A percentile compares a stretch with the other conserved stretches of the same genome.
These are phyloP conservation scores for Colletotrichum agaves DNA, from an alignment of 2,329 filamentous ascomycete genomes.

Conservation along the genomic window DNA sequence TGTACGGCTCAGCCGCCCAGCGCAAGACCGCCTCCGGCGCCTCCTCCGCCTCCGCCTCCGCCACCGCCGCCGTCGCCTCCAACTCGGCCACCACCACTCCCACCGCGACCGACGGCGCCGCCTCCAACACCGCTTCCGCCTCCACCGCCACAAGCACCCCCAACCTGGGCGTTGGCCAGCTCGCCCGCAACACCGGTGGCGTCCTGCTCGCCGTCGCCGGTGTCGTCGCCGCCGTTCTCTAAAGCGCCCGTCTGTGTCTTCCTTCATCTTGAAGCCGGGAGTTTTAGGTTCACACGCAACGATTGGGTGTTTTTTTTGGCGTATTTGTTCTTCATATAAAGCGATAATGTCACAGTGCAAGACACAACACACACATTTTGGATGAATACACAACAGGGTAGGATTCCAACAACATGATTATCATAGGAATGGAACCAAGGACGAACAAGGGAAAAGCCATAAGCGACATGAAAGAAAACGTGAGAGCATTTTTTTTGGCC, in stretches of 20 bases:
- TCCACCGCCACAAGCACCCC: slow-evolving; percentile 39
- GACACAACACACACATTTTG: not conserved
- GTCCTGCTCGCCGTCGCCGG: slow-evolving; percentile 51
- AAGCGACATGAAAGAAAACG: too few species aligned
- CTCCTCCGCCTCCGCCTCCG: slow-evolving; percentile 41
- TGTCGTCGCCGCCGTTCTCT: slow-evolving; percentile 51
- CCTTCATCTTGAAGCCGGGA: not conserved
- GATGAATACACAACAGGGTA: not conserved
- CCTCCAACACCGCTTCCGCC: slow-evolving; percentile 37
- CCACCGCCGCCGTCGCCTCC: slow-evolving; percentile 40
- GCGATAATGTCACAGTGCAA: slow-evolving; percentile 25
- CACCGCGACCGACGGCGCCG: slow-evolving; percentile 36
- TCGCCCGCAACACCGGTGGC: slow-evolving; percentile 47
- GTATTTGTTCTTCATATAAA: not conserved
- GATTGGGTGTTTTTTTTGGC: too few species aligned
- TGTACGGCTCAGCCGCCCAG: slow-evolving; percentile 50
- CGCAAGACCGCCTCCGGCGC: slow-evolving; percentile 41
- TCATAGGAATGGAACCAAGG: not conserved
- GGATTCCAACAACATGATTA: not conserved
- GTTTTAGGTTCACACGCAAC: too few species aligned
- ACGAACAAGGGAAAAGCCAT: not conserved
- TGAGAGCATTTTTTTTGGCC: not conserved
- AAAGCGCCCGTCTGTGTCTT: slow-evolving; percentile 37
- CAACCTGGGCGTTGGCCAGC: slow-evolving; percentile 44
- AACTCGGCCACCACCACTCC: slow-evolving; percentile 40